phyloP scores from a whole-genome alignment of 2,329 filamentous ascomycete species.

The Dactylellina leptospora region DNA sequence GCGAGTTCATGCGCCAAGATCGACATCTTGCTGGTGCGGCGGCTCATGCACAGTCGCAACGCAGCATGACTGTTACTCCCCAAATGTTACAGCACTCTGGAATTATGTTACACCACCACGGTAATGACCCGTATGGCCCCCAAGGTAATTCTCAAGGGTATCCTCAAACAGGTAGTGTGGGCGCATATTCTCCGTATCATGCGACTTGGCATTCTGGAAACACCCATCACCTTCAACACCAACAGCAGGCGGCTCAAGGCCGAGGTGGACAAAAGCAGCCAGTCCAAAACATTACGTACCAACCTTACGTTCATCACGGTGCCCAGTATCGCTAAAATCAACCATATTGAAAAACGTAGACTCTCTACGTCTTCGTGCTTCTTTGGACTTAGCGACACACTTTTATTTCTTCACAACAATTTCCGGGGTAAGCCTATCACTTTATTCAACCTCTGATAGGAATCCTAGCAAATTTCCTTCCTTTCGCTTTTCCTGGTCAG shows the following conservation, averaged over 20 bases:
- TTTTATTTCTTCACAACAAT: no score
- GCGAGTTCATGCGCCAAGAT: conserved; percentile 28
- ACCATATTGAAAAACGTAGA: no score
- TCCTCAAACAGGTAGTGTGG: conserved; percentile 1
- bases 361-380: no score
- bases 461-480: no score
- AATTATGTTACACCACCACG: conserved; percentile 13
- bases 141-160: not conserved
- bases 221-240: conserved; percentile 28
- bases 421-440: no score
- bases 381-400: no score
- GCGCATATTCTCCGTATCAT: conserved; percentile 27
- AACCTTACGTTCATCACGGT: conserved; percentile 15
- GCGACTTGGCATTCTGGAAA: conserved; percentile 17
- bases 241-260: conserved; percentile 25
- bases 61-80: conserved; percentile 35
- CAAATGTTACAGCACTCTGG: conserved; percentile 41
- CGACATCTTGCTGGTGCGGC: conserved; percentile 4
- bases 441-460: no score
- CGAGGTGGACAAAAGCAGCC: conserved; percentile 15
- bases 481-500: no score
- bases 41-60: conserved; percentile 8
- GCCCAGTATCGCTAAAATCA: conserved; percentile 25
- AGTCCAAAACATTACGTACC: conserved; percentile 8
- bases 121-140: conserved; percentile 18